A percentile compares a stretch with the other conserved stretches of the same genome.
phyloP scores from a whole-genome alignment of 2,329 filamentous ascomycete genomes.

The Monilinia fructigena region DNA sequence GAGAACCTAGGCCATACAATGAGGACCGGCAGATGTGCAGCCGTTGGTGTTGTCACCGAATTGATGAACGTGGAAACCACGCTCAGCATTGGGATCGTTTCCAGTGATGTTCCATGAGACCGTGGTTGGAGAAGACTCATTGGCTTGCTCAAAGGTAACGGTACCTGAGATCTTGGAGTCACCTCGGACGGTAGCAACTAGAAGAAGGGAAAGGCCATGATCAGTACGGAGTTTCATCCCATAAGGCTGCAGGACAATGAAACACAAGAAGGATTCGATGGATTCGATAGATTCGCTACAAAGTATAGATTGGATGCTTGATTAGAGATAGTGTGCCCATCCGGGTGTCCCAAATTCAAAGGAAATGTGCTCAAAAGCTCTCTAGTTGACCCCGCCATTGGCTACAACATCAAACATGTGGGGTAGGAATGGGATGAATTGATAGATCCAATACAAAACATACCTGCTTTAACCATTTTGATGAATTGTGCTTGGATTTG shows the following conservation, averaged over 20 bases:
- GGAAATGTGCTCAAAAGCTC: conserved; percentile 63
- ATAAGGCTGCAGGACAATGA: background rate
- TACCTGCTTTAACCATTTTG: conserved; percentile 99
- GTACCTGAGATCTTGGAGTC: conserved; percentile 94
- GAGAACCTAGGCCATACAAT: conserved; percentile 63
- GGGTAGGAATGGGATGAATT: conserved; percentile 20
- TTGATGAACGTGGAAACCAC: conserved; percentile 97
- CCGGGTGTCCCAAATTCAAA: conserved; percentile 44
- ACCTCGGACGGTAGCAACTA: conserved; percentile 96
- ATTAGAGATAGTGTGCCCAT: conserved; percentile 42
- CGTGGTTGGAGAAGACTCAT: conserved; percentile 78
- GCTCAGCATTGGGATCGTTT: conserved; percentile 91
- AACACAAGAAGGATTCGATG: background rate
- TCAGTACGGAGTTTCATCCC: conserved; percentile 1
- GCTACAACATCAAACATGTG: conserved; percentile 15
- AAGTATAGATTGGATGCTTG: conserved; percentile 37
- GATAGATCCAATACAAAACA: conserved; percentile 43
- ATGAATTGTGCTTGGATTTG: conserved; percentile 44
- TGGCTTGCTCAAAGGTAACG: conserved; percentile 90
- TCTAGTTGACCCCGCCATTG: conserved; percentile 43
- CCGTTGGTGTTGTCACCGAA: conserved; percentile 99
- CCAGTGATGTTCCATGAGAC: conserved; percentile 91
- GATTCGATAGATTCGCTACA: background rate
- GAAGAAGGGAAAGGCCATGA: conserved; percentile 25
- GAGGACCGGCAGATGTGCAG: conserved; percentile 96